Base-by-base conservation (phyloP, 805 yeast genomes). In the Pichia scutulata region DNA sequence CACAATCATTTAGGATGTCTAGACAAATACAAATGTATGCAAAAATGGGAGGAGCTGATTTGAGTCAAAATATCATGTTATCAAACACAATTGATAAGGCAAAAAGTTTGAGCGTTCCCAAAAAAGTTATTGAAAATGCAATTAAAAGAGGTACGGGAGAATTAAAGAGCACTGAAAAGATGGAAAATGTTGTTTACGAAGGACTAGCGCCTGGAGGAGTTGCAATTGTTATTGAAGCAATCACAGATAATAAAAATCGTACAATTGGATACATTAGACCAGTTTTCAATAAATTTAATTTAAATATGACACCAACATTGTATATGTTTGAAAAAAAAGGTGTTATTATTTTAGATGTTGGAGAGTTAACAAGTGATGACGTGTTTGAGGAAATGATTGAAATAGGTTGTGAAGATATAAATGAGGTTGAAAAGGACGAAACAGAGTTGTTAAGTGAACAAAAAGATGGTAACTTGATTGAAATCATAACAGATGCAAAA, bases 191-290 rank as follows among this genome's bases (percentile, higher is more conserved):
- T 28, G 64, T 77, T 12, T 93, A 90, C 66, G 98, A 93, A 64
- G 96, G 93, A 16, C 72, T 89, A 65, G 97, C 92, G 0, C 97
- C 97, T 0, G 95, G 90, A 1, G 97, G 97, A 2, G 87, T 87
- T 2, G 86, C 96, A 0, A 73, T 89, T 43, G 77, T 92, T 4
- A 81, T 92, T 5, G 96, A 89, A 60, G 90, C 96, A 0, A 73
- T 82, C 45, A 92, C 98, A 0, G 97, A 92, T 63, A 92, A 89
- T 66, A 88, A 86, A 65, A 81, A 85, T 52, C 73, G 98, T 47
- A 83, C 97, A 0, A 77, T 89, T 36, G 84, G 86, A 16, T 74
- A 76, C 45, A 83, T 93, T 9, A 79, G 90, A 60, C 81, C 85
- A 9, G 83, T 86, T 4, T 81, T 92, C 64, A 77, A 82, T 40